Conservation (phyloP, 305 asterid species). For the Petunia hybrid region DNA sequence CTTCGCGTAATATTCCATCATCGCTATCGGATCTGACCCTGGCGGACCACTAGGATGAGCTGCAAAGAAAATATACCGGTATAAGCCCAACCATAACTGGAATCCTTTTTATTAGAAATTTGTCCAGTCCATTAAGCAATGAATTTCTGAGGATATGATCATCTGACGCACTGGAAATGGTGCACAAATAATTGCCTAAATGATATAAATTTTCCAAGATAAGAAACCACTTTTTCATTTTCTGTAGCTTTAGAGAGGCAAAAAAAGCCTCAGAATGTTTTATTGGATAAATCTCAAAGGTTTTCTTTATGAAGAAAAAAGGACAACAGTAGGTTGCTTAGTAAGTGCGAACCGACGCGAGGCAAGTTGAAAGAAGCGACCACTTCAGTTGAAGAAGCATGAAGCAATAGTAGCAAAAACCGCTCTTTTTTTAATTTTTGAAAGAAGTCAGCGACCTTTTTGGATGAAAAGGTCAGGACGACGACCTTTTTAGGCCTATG, state of each 20-base stretch:
- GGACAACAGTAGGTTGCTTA: not conserved
- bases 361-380: not conserved
- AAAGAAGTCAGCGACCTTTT: too few species aligned
- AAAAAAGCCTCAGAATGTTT: not conserved
- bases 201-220: not conserved
- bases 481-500: not conserved
- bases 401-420: too few species aligned
- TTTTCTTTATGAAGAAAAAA: not conserved
- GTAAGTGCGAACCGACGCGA: not conserved
- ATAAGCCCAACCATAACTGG: slow-evolving; percentile 15
- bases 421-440: too few species aligned
- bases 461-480: too few species aligned
- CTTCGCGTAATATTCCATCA: slow-evolving; percentile 97
- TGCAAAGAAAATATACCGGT: slow-evolving; percentile 41
- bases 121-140: not conserved
- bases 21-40: slow-evolving; percentile 83
- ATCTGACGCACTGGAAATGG: not conserved
- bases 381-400: too few species aligned
- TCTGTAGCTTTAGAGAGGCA: not conserved
- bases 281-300: too few species aligned
- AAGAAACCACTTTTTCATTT: not conserved
- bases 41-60: slow-evolving; percentile 66
- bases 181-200: not conserved
- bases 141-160: not conserved
- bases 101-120: not conserved